phyloP scores from a whole-genome alignment of 2,329 filamentous ascomycete species.

The Curvularia hawaiiensis region DNA sequence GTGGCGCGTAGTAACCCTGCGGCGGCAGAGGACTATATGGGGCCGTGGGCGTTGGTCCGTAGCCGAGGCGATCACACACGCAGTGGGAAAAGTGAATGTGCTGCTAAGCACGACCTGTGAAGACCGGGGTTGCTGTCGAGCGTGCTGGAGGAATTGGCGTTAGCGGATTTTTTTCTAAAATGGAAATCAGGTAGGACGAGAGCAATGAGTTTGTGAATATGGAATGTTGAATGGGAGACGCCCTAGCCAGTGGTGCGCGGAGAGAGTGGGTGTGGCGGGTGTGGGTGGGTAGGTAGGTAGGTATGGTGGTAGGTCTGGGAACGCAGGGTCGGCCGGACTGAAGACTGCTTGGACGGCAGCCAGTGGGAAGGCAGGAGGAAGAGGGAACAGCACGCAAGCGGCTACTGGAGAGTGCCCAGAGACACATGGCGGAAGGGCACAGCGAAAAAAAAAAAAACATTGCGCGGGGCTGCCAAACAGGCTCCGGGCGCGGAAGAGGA shows the following conservation, averaged over 20 bases:
- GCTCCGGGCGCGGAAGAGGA: slow-evolving; percentile 21
- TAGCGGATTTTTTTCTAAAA: slow-evolving; percentile 15
- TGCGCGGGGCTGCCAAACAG: slow-evolving; percentile 16
- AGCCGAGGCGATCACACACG: slow-evolving; percentile 12
- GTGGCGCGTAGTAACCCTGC: slow-evolving; percentile 11
- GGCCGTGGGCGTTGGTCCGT: slow-evolving; percentile 10
- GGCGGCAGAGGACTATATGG: slow-evolving; percentile 10
- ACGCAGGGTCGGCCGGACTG: slow-evolving; percentile 3
- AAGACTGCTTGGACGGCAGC: slow-evolving; percentile 8
- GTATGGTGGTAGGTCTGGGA: neutral
- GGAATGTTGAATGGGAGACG: neutral
- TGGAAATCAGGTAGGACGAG: neutral
- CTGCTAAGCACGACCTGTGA: slow-evolving; percentile 17
- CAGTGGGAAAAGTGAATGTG: slow-evolving; percentile 13
- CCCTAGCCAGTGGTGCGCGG: slow-evolving; percentile 4
- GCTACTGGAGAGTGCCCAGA: slow-evolving; percentile 4
- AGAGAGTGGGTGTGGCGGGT: slow-evolving; percentile 5
- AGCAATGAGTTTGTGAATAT: neutral
- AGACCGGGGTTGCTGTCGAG: slow-evolving; percentile 6
- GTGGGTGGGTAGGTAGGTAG: neutral
- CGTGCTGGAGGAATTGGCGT: slow-evolving; percentile 22
- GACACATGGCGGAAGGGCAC: slow-evolving; percentile 5
- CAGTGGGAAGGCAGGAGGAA: slow-evolving; percentile 1
- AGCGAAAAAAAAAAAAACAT: slow-evolving; percentile 2
- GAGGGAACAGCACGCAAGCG: slow-evolving; percentile 7